Conservation (phyloP, 2,329 filamentous ascomycete species). For the Curvularia eragrostidis region DNA sequence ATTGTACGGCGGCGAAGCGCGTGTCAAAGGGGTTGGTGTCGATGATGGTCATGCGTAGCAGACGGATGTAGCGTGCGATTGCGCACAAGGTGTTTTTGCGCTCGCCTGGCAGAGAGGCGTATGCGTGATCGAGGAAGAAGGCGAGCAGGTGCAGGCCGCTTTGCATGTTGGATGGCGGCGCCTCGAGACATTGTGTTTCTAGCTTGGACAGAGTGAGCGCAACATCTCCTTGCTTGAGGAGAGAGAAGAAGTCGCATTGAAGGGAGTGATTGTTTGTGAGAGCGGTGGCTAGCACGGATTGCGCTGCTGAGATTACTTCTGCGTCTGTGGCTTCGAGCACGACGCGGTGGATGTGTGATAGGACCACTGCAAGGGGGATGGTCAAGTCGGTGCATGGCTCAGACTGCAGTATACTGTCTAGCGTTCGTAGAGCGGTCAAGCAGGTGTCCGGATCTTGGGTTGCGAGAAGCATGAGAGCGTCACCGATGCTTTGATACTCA, state of each 20-base stretch:
- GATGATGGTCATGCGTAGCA: constrained; percentile 39
- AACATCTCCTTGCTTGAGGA: constrained; percentile 21
- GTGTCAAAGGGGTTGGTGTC: constrained; percentile 65
- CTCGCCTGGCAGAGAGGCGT: constrained; percentile 15
- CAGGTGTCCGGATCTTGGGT: constrained; percentile 38
- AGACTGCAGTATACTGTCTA: constrained; percentile 29
- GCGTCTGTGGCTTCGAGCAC: constrained; percentile 26
- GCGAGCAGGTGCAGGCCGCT: constrained; percentile 40
- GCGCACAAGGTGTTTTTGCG: constrained; percentile 11
- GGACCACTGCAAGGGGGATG: constrained; percentile 28
- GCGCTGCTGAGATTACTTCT: constrained; percentile 42
- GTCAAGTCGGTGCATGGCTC: constrained; percentile 13
- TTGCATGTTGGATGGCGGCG: constrained; percentile 42
- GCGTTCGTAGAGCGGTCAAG: constrained; percentile 28
- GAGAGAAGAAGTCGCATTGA: constrained; percentile 25
- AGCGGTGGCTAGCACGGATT: constrained; percentile 33
- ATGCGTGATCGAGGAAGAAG: constrained; percentile 43
- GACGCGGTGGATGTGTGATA: constrained; percentile 32
- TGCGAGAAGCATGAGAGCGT: constrained; percentile 33
- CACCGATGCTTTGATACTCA: constrained; percentile 32
- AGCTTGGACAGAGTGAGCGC: constrained; percentile 32
- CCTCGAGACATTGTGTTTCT: constrained; percentile 35
- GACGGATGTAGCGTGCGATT: constrained; percentile 37
- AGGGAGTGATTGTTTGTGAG: constrained; percentile 17
- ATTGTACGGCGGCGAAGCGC: constrained; percentile 65